Evolutionary conservation across 148 eudicot species (phyloP).

Genomic region (Chenopodium album): DNA sequence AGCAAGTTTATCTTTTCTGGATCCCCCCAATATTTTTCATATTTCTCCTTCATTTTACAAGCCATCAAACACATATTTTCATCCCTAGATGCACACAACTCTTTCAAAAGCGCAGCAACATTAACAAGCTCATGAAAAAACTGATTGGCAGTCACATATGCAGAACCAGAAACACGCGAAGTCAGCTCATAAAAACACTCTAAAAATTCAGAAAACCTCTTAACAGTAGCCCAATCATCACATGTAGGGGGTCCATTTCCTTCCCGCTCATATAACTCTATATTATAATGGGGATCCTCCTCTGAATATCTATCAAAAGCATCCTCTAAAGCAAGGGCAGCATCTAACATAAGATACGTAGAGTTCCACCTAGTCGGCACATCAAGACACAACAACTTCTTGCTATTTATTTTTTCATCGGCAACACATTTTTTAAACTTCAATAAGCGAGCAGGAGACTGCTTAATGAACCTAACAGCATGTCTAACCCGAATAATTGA

Average conservation of each 20-base stretch:
- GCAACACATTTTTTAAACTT: slow-evolving; percentile 17
- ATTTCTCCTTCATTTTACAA: background rate
- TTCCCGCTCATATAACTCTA: background rate
- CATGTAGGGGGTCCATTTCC: too few species aligned
- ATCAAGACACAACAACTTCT: slow-evolving; percentile 5
- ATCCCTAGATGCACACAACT: too few species aligned
- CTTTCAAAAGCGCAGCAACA: too few species aligned
- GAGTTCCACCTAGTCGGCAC: slow-evolving; percentile 22
- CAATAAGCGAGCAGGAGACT: background rate
- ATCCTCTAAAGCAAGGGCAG: background rate
- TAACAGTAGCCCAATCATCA: too few species aligned
- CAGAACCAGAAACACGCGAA: too few species aligned
- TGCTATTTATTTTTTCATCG: background rate
- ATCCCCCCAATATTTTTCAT: background rate
- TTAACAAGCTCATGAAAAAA: too few species aligned
- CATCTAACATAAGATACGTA: slow-evolving; percentile 1
- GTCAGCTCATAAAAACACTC: too few species aligned
- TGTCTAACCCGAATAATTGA: background rate
- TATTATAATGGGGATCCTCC: background rate
- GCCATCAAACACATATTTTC: too few species aligned
- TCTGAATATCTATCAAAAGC: slow-evolving; percentile 13
- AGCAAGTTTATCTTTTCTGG: background rate
- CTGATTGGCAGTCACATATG: too few species aligned
- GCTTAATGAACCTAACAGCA: background rate
- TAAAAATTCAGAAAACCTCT: too few species aligned